Evolutionary conservation across 2,329 filamentous ascomycete genomes (phyloP), one percentile per base, ranked within the genome.

Genomic region (Claviceps paspali): DNA sequence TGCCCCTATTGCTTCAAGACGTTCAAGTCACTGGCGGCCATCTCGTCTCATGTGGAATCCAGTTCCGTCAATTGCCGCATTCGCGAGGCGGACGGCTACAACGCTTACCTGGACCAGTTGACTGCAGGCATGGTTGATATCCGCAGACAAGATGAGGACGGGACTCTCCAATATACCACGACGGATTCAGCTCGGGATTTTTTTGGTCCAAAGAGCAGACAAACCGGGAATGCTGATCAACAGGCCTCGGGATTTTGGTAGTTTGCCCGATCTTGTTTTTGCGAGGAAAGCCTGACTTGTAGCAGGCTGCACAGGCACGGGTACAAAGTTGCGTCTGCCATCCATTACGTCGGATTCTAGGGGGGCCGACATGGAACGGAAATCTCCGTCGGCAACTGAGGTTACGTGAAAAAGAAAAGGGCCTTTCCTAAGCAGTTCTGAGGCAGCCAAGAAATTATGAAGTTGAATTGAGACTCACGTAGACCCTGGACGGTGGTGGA

Each of bases 31-130:
- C 50, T 63, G 15, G 49, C 57, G 12, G 57, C 63, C 2, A 59
- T 73, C 23, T 59, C 64, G 3, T 55, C 60, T 33, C 71, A 75
- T 42, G 61, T 57, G 17, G 69, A 74, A 45, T 56, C 62, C 1
- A 59, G 57, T 37, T 54, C 56, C 3, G 46, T 41, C 24, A 52
- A 51, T 15, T 71, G 69, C 52, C 50, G 49, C 6, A 56, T 72
- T 19, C 61, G 64, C 4, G 46, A 62, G 3, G 55, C 59, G 1
- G 50, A 57, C 9, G 50, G 56, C 11, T 70, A 49, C 29, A 43
- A 45, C 3, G 42, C 47, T 1, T 58, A 49, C 29, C 35, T 58
- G 32, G 50, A 57, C 33, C 54, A 57, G 39, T 39, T 58, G 22
- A 55, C 54, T 0, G 54, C 43, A 5, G 55, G 55, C 0, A 42